Evolutionary conservation across 176 grass and related monocot species (phyloP).

Genomic region (maize (Zea mays)): DNA sequence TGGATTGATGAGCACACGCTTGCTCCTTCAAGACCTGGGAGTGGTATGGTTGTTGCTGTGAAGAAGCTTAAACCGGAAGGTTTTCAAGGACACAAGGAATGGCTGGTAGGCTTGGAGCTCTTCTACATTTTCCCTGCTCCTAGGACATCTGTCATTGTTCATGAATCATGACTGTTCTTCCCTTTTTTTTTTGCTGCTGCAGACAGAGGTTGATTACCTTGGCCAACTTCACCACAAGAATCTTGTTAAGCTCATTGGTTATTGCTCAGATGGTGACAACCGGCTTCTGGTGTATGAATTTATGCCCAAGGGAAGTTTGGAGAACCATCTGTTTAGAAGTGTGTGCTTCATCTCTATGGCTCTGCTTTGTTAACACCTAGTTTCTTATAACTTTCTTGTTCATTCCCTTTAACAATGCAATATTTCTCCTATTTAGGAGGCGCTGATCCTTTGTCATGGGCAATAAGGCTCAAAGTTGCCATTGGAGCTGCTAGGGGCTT

Average conservation of each 20-base stretch:
- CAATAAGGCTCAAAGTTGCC: conserved; percentile 90
- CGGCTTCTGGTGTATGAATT: conserved; percentile 90
- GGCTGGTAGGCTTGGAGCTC: conserved; percentile 66
- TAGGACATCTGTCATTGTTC: conserved; percentile 8
- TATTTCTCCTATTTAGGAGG: conserved; percentile 50
- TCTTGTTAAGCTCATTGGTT: conserved; percentile 92
- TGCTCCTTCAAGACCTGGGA: too few species aligned
- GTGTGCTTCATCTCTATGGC: conserved; percentile 28
- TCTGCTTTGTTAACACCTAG: conserved; percentile 1
- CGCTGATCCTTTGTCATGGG: conserved; percentile 81
- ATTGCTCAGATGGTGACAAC: conserved; percentile 79
- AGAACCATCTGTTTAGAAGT: conserved; percentile 97
- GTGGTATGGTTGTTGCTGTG: too few species aligned
- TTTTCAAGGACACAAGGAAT: conserved; percentile 95
- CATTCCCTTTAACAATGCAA: conserved; percentile 17
- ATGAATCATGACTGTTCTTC: conserved; percentile 27
- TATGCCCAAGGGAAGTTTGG: conserved; percentile 92
- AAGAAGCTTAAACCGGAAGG: too few species aligned
- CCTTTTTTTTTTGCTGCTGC: conserved; percentile 28
- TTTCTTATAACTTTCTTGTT: conserved; percentile 1
- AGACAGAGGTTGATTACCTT: conserved; percentile 96
- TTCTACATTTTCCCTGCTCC: conserved; percentile 28
- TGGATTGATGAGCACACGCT: too few species aligned
- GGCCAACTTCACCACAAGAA: conserved; percentile 86
- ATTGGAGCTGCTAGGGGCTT: conserved; percentile 91